Base-by-base conservation (phyloP, 1,284 basidiomycete species). In the Thelephora terrestris region DNA sequence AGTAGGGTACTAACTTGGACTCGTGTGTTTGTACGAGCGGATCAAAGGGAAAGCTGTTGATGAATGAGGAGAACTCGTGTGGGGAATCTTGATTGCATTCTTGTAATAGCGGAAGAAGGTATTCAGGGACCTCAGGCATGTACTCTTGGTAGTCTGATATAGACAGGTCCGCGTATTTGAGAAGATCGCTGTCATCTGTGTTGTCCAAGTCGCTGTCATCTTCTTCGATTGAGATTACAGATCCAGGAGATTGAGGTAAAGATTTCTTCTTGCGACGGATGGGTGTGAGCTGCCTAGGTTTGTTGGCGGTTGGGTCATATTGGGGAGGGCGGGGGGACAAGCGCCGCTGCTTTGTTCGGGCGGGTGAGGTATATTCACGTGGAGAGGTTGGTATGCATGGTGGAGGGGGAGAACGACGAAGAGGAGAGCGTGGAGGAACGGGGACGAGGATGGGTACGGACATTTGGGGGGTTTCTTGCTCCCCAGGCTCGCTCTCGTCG, bases 11-110 rank as follows among this genome's bases (percentile, higher is more conserved):
- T 50, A 17, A 60, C 57, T 18, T 57, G 16, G 52, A 53, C 16
- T 59, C 58, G 12, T 47, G 55, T 38, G 58, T 60, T 43, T 60
- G 71, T 20, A 82, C 71, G 50, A 82, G 69, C 14, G 76, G 73
- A 57, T 89, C 85, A 50, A 73, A 76, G 9, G 84, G 84, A 57
- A 90, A 89, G 24, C 77, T 77, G 53, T 82, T 75, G 37, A 90
- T 85, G 64, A 90, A 90, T 9, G 81, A 74, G 42, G 81, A 85
- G 58, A 90, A 89, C 54, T 87, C 84, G 56, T 82, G 73, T 7
- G 81, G 75, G 6, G 74, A 73, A 24, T 68, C 64, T 59, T 89
- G 85, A 35, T 70, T 66, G 54, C 85, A 89, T 63, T 86, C 83
- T 7, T 67, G 66, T 16, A 89, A 64, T 1, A 89, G 69, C 7